A percentile compares a stretch with the other conserved stretches of the same genome.
These are phyloP conservation scores for Botrytis cinerea DNA, from an alignment of 2,329 filamentous ascomycete genomes.

Conservation along the genomic window DNA sequence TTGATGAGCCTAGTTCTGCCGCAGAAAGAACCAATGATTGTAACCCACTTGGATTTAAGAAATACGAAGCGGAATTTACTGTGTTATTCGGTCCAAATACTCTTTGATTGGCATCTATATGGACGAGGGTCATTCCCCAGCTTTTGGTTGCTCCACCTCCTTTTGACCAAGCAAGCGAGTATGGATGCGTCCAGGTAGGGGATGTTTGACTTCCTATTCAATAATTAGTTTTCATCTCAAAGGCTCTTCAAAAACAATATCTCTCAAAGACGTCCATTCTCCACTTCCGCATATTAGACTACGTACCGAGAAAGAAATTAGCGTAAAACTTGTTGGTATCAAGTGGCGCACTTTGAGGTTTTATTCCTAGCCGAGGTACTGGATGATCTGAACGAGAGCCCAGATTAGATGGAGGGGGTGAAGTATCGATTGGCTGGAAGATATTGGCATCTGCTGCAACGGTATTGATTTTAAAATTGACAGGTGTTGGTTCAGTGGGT, in stretches of 20 bases:
- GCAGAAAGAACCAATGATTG: slow-evolving; percentile 82
- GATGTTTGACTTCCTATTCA: slow-evolving; percentile 59
- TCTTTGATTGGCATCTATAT: slow-evolving; percentile 67
- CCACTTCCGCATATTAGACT: neutral
- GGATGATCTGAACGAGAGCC: slow-evolving; percentile 57
- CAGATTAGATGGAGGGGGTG: slow-evolving; percentile 53
- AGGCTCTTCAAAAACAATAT: neutral
- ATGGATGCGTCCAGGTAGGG: slow-evolving; percentile 74
- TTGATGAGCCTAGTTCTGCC: slow-evolving; percentile 64
- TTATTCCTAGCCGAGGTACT: slow-evolving; percentile 55
- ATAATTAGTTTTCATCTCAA: neutral
- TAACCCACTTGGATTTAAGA: slow-evolving; percentile 78
- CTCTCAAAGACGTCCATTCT: neutral
- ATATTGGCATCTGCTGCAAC: slow-evolving; percentile 46
- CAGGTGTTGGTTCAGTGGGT: slow-evolving; percentile 10
- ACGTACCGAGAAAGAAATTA: slow-evolving; percentile 69
- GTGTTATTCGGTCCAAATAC: slow-evolving; percentile 62
- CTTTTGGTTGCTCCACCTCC: slow-evolving; percentile 63
- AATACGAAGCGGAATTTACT: slow-evolving; percentile 67
- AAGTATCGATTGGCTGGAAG: slow-evolving; percentile 58
- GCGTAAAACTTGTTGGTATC: slow-evolving; percentile 81
- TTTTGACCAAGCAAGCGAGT: slow-evolving; percentile 67
- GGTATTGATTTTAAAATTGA: slow-evolving; percentile 27
- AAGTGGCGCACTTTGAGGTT: slow-evolving; percentile 49
- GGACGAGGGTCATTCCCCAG: slow-evolving; percentile 77